Base-by-base conservation (phyloP, 495 filamentous ascomycete genomes). In the Mytilinidion resinicola region DNA sequence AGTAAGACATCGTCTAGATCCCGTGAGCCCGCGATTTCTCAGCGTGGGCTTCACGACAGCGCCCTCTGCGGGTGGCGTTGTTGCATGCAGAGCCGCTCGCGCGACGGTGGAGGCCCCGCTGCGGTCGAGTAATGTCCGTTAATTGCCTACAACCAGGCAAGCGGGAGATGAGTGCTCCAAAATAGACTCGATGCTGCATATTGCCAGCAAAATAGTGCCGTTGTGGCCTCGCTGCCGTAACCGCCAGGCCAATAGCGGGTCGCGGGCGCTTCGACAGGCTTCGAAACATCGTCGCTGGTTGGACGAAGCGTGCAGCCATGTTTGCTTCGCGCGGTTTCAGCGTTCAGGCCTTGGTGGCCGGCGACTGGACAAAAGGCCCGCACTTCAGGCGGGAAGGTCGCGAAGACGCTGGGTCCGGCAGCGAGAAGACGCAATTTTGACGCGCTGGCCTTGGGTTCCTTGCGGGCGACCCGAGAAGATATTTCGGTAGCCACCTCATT, bases 161-260 rank as follows among this genome's bases (percentile, higher is more conserved):
- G 46, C 21, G 19, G 39, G 11, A 42, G 11, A 14, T 12, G 11
- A 17, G 5, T 19, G 46, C 46, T 25, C 46, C 46, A 20, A 48
- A 49, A 49, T 49, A 49, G 14, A 19, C 46, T 49, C 21, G 14
- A 21, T 49, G 46, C 19, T 19, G 46, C 46, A 49, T 49, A 49
- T 49, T 49, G 21, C 15, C 8, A 25, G 46, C 20, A 49, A 49
- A 49, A 8, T 49, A 10, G 14, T 20, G n/a, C 10, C 19, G 3
- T 48, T 20, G 44, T 25, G 46, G 46, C 46, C 42, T 11, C 8
- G 42, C 9, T 46, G 42, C 19, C 21, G 4, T 21, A n/a, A 6
- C 14, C 7, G 15, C 46, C 44, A 11, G 21, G 21, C 46, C 46
- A 49, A 49, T 49, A 49, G 46, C 14, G 46, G 4, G 21, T 20